Evolutionary conservation across 495 filamentous ascomycete species (phyloP).

Genomic region (Trichoderma asperelloides): DNA sequence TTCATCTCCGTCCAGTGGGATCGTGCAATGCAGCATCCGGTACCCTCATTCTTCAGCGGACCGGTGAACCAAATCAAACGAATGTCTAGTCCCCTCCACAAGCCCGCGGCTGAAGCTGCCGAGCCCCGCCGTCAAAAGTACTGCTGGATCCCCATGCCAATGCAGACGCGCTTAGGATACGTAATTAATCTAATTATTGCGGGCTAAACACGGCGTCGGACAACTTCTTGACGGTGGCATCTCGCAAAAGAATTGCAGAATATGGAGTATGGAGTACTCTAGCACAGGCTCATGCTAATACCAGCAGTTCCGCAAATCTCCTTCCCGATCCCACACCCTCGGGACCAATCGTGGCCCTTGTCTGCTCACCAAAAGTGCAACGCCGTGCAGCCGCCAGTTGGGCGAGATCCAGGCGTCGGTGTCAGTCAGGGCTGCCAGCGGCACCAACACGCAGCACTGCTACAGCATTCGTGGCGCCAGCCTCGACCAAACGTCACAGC

Average conservation of each 20-base stretch:
- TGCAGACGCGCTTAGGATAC: neutral
- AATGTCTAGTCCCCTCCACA: too few relatives aligned
- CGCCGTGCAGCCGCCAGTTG: neutral
- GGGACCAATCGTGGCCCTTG: conserved; percentile 3
- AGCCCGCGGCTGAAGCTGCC: neutral
- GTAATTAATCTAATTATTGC: too few relatives aligned
- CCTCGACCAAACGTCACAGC: neutral
- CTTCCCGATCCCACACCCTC: neutral
- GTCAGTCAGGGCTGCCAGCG: neutral
- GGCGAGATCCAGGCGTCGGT: neutral
- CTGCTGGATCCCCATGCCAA: neutral
- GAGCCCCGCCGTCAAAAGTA: neutral
- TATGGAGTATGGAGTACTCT: neutral
- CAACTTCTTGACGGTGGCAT: too few relatives aligned
- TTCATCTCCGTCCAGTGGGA: neutral
- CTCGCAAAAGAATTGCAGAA: neutral
- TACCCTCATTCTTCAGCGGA: neutral
- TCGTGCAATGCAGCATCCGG: neutral
- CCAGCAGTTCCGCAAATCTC: neutral
- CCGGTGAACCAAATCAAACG: too few relatives aligned
- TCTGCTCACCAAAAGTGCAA: neutral
- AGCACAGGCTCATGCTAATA: neutral
- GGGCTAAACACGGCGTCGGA: too few relatives aligned
- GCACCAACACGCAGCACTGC: neutral
- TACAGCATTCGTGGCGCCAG: neutral